Conservation (phyloP, 1,284 basidiomycete species). For the Stygiomarasmius scandens region DNA sequence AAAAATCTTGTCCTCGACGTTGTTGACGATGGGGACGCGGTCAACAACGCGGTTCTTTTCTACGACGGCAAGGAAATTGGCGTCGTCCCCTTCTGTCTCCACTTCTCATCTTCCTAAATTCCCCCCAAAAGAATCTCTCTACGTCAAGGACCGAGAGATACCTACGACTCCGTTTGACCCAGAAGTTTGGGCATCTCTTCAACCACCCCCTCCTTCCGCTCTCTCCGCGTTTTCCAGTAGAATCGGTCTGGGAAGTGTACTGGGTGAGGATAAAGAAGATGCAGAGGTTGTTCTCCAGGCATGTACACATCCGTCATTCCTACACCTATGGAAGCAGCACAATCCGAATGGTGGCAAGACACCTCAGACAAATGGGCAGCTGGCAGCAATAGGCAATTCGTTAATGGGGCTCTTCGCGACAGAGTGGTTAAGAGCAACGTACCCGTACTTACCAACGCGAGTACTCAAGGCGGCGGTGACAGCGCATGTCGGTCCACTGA, state of each 20-base stretch:
- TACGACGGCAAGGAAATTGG: constrained; percentile 56
- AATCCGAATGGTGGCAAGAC: constrained; percentile 48
- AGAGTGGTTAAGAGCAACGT: constrained; percentile 83
- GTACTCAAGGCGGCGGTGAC: constrained; percentile 90
- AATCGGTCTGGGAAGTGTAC: constrained; percentile 63
- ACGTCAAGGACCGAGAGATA: constrained; percentile 30
- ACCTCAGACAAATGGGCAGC: constrained; percentile 75
- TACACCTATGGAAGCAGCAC: constrained; percentile 56
- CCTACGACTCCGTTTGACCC: constrained; percentile 53
- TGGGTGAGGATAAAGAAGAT: constrained; percentile 36
- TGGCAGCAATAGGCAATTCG: constrained; percentile 84
- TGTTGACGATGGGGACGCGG: constrained; percentile 45
- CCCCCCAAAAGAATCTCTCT: constrained; percentile 64
- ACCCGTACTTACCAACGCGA: constrained; percentile 90
- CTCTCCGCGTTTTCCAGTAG: constrained; percentile 77
- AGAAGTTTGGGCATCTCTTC: constrained; percentile 69
- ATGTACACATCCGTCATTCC: constrained; percentile 82
- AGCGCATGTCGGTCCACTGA: constrained; percentile 86
- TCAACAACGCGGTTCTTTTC: constrained; percentile 56
- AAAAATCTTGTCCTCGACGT: not conserved
- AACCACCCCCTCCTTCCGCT: constrained; percentile 72
- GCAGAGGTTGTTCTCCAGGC: constrained; percentile 65
- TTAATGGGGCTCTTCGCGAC: constrained; percentile 90
- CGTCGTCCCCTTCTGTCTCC: constrained; percentile 46
- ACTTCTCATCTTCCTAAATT: constrained; percentile 55